Evolutionary conservation across 75 land plant genomes (phyloP), one percentile per base, ranked within the genome.

Genomic region (Selaginella tamariscina): DNA sequence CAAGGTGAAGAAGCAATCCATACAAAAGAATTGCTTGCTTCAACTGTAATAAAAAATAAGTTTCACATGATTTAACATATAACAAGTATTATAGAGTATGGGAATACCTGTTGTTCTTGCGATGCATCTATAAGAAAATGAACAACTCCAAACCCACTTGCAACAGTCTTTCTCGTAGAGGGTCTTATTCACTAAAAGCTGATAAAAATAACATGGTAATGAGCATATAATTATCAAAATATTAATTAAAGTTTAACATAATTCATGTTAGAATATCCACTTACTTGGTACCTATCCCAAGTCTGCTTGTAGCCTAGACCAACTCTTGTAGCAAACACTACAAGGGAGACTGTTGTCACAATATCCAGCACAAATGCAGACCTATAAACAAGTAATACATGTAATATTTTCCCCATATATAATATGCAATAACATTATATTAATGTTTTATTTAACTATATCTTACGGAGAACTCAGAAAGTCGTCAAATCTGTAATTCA

Each of bases 121-220:
- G 98, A 89, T 32, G 98, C 98, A 81, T 93, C 98, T 33, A 93
- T 54, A 56, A 93, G 95, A 75, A 89, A 93, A 69, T 93, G 88
- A 56, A 86, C 86, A 27, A 87, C 72, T 8, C 98, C 98, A 76
- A 89, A 93, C 54, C 95, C 95, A 78, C 95, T 93, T 1, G 98
- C 98, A 69, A 93, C 55, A 26, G 98, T 93, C 82, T 83, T 93
- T 93, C 79, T 89, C 95, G 70, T 93, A 89, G 29, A 93, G 84
- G 2, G 90, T 93, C 74, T 71, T 86, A 80, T 89, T 93, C 44
- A 93, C 98, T 64, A 93, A 74, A 30, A 93, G 80, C 84, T 93
- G 79, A 8, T 60, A 13, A 71, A 13, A 23, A 54, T 8, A 64
- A 26, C 22, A 39, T 5, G 49, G 49, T 39, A 39, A 39, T 39